Evolutionary conservation across 306 rosid genomes (phyloP).

Genomic region (Lathyrus aphaca): DNA sequence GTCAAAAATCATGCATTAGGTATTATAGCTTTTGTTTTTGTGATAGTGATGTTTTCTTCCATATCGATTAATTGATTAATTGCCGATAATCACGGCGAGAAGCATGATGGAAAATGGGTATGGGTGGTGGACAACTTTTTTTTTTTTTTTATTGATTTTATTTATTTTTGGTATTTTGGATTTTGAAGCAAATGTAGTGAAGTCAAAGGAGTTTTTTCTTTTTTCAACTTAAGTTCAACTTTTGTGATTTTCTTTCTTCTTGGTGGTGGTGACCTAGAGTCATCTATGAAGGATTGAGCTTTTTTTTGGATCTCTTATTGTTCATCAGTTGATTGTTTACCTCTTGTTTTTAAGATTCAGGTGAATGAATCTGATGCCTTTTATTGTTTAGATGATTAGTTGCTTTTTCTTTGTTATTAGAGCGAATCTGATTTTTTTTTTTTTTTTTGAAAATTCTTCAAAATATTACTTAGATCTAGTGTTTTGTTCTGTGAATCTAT

Average conservation of each 20-base stretch:
- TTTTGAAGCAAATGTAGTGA: conserved; percentile 36
- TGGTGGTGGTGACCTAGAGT: neutral
- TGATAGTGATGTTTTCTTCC: conserved; percentile 30
- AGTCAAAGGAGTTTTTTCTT: conserved; percentile 35
- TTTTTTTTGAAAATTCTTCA: conserved; percentile 8
- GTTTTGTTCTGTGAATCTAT: neutral
- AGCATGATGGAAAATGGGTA: conserved; percentile 5
- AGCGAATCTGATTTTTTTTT: neutral
- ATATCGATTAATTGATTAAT: conserved; percentile 32
- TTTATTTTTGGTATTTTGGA: conserved; percentile 9
- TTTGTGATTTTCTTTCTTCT: neutral
- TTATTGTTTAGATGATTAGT: conserved; percentile 18
- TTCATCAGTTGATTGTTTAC: conserved; percentile 35
- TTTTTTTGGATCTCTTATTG: conserved; percentile 33
- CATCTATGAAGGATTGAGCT: conserved; percentile 7
- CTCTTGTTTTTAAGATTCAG: conserved; percentile 25
- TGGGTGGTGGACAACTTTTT: no score
- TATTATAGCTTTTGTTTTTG: neutral
- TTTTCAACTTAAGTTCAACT: conserved; percentile 29
- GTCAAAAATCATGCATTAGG: neutral
- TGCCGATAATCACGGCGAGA: conserved; percentile 41
- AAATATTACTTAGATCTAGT: conserved; percentile 19
- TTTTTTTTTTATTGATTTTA: neutral
- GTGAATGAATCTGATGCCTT: conserved; percentile 21
- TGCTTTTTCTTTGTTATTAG: conserved; percentile 1